Base-by-base conservation (phyloP, 2,329 filamentous ascomycete species). In the Davidsoniella neocaledoniae region DNA sequence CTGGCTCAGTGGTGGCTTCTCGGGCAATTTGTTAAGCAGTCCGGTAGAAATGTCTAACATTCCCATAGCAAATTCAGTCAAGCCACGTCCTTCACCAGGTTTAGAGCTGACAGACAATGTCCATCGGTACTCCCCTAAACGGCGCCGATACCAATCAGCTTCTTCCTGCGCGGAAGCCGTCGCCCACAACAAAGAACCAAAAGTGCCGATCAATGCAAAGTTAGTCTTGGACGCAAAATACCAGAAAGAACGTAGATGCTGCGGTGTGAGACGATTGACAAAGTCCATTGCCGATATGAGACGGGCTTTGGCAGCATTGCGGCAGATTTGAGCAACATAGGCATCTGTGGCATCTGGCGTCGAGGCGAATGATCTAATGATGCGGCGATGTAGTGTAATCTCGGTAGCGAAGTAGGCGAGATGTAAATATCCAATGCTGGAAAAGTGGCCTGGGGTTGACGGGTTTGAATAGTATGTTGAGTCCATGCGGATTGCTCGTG, bases 201-300 rank as follows among this genome's bases (percentile, higher is more conserved):
- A 96, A 0, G 88, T 94, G 50, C 87, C 88, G 58, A 96, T 94
- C 9, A 96, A 72, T 0, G 90, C 88, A 65, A 96, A 95, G 64
- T 94, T 94, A 37, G 83, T 84, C 59, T 86, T 85, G 39, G 82
- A 86, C 2, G 84, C 80, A 60, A 88, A 90, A 61, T 84, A 88
- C 90, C 90, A 96, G 66, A 95, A 95, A 0, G 86, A 77, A n/a
- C 82, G 79, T 26, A 95, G 73, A 58, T 96, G 88, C 36, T 81
- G 77, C 0, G 86, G 86, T 42, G 83, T 86, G 29, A 96, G 75
- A 0, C 90, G 81, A 65, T 95, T 95, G 58, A 94, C 87, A 64
- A 95, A 94, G 62, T 96, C 90, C 84, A 96, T 94, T 55, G 88
- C 87, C 19, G 85, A 93, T 60, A 95, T 94, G 33, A 96, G 74